A percentile compares a stretch with the other conserved stretches of the same genome.
Conservation (phyloP, 176 grass and related monocot species). For the maize (Zea mays) region DNA sequence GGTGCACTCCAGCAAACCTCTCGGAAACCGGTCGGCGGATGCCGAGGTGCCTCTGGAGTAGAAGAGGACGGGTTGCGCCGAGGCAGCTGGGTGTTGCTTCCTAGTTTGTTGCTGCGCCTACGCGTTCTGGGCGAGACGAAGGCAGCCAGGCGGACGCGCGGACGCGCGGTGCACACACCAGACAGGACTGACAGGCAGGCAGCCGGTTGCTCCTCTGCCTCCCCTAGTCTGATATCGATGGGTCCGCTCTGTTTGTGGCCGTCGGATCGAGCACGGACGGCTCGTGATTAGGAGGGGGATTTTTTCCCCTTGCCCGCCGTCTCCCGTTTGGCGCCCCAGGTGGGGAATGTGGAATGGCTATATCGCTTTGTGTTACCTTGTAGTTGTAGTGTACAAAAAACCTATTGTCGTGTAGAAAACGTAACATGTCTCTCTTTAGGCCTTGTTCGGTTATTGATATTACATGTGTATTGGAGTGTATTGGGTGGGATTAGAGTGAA, state of each 20-base stretch:
- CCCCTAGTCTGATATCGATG: slow-evolving; percentile 5
- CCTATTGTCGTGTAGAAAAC: neutral
- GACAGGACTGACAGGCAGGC: no score
- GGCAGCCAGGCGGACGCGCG: neutral
- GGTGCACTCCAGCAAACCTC: neutral
- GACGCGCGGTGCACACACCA: no score
- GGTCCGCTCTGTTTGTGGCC: neutral
- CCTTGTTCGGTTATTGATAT: no score
- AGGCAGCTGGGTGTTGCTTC: slow-evolving; percentile 4
- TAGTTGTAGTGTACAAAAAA: no score
- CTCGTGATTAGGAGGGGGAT: no score
- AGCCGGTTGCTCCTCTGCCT: no score
- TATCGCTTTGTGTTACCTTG: no score
- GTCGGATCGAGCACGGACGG: neutral
- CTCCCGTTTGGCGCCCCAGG: neutral
- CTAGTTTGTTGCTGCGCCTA: neutral
- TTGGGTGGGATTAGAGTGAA: no score
- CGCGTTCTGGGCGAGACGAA: neutral
- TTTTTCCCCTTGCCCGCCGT: no score
- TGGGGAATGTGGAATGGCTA: no score
- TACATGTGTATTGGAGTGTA: no score
- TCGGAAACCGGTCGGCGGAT: neutral
- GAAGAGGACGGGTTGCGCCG: neutral
- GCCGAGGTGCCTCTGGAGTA: neutral
- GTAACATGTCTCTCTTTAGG: neutral